Base-by-base conservation (phyloP, 441 rosid genomes). In the Adansonia grandidieri region DNA sequence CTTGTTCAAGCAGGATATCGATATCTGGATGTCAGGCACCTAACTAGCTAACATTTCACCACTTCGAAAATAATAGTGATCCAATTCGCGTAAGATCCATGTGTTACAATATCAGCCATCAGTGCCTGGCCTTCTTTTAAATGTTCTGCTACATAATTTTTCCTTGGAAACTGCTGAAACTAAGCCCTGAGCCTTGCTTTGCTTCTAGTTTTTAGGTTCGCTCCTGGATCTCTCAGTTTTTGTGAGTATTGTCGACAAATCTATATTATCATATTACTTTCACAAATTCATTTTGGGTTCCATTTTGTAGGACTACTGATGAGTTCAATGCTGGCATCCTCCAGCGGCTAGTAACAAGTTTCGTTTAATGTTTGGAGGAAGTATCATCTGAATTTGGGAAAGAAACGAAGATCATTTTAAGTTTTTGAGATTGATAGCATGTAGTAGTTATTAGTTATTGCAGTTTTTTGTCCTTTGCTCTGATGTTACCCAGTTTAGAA, bases 21-120 rank as follows among this genome's bases (percentile, higher is more conserved):
- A 13, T 85, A 85, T 47, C 64, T 85, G 78, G 88, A 85, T 17
- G 86, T 85, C 74, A 83, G 86, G 88, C 83, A 76, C 0, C 28
- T 58, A 6, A 15, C 22, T 56, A 17, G 3, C 22, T 56, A 17
- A 17, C 17, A 9, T 17, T 56, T 56, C 61, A 56, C 61, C 61
- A 56, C 10, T 17, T 56, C 2, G 61, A n/a, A n/a, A n/a, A 54
- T 15, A 5, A n/a, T 13, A 13, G 51, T 10, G 15, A 51, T 13
- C n/a, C n/a, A 51, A 51, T 3, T 48, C 15, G 15, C 1, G 1
- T 11, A 4, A 48, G 53, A 48, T 10, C 0, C 11, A 47, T 47
- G 11, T 47, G 51, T 47, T 1, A 10, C 51, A 47, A 47, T 47
- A 8, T 47, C 2, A 2, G 51, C 0, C 51, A 9, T 47, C 51